phyloP scores from a whole-genome alignment of 2,329 filamentous ascomycete species.

The Aspergillus texensis region DNA sequence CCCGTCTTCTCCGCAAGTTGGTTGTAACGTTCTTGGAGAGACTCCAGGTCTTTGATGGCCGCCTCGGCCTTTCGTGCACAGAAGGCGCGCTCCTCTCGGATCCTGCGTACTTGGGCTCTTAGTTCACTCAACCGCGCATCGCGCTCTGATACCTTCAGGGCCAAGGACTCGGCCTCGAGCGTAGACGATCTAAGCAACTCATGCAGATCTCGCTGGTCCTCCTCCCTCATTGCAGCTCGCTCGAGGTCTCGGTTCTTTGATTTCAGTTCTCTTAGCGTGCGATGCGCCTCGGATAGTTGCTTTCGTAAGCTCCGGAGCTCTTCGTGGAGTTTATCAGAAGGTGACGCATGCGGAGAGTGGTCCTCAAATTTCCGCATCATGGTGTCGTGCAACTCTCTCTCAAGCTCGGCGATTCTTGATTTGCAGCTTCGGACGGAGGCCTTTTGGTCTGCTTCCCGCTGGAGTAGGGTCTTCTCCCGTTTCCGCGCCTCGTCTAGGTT shows the following conservation, averaged over 20 bases:
- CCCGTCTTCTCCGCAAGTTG: constrained; percentile 56
- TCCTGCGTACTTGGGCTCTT: constrained; percentile 65
- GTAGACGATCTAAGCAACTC: constrained; percentile 51
- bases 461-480: constrained; percentile 65
- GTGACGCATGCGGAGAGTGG: constrained; percentile 57
- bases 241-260: constrained; percentile 54
- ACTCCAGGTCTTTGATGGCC: constrained; percentile 46
- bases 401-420: constrained; percentile 66
- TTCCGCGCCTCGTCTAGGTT: constrained; percentile 67
- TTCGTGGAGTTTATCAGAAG: constrained; percentile 44
- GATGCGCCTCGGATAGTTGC: constrained; percentile 63
- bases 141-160: constrained; percentile 70
- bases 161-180: constrained; percentile 64
- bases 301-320: constrained; percentile 63
- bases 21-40: constrained; percentile 64
- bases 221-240: constrained; percentile 51
- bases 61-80: constrained; percentile 45
- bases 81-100: constrained; percentile 50
- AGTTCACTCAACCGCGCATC: constrained; percentile 64
- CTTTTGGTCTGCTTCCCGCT: constrained; percentile 67
- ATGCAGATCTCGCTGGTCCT: constrained; percentile 48
- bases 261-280: constrained; percentile 60
- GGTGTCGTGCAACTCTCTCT: constrained; percentile 67
- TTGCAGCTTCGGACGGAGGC: constrained; percentile 66
- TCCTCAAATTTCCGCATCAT: constrained; percentile 54